A percentile compares a stretch with the other conserved stretches of the same genome.
Evolutionary conservation across 768 basidiomycete species (phyloP).

Genomic region (Leucocoprinus birnbaumii): DNA sequence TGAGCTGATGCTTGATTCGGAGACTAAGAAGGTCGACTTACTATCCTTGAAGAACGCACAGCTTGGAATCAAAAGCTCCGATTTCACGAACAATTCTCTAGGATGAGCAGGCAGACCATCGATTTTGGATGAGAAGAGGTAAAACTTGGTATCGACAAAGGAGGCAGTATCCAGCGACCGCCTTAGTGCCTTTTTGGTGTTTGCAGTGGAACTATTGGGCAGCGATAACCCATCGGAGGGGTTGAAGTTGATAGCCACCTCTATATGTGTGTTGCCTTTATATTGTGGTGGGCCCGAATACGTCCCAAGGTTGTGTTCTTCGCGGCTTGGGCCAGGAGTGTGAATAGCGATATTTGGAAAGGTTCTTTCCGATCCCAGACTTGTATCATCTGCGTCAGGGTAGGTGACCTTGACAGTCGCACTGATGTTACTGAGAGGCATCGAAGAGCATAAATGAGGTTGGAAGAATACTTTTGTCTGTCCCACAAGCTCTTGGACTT

Average conservation of each 20-base stretch:
- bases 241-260: background rate
- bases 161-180: background rate
- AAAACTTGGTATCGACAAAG: constrained; percentile 12
- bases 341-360: too few species aligned
- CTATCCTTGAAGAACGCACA: background rate
- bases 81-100: constrained; percentile 3
- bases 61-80: background rate
- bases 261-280: background rate
- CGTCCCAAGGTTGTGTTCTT: too few species aligned
- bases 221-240: background rate
- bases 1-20: too few species aligned
- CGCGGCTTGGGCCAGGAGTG: too few species aligned
- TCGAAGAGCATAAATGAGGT: too few species aligned
- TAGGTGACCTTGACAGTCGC: too few species aligned
- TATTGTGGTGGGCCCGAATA: background rate
- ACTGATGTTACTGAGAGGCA: too few species aligned
- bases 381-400: too few species aligned
- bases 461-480: too few species aligned
- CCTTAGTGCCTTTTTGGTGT: background rate
- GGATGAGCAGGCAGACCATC: background rate
- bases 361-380: too few species aligned
- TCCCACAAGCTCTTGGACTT: too few species aligned
- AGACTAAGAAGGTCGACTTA: background rate
- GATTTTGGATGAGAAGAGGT: constrained; percentile 7
- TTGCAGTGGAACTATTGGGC: background rate